These are phyloP conservation scores for Inga oerstediana DNA, from an alignment of 306 rosid species.

Conservation along the genomic window DNA sequence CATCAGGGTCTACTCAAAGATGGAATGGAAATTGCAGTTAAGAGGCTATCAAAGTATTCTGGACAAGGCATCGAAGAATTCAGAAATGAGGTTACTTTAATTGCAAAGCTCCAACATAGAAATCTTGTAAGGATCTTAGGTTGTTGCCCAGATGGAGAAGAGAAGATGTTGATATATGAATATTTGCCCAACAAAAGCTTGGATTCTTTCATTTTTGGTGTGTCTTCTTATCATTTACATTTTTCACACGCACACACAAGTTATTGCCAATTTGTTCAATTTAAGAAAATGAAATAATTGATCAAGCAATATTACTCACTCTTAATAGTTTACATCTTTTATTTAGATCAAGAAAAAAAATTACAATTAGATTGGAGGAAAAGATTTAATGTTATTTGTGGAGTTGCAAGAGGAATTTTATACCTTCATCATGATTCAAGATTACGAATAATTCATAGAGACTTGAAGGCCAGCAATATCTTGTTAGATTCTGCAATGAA, in stretches of 20 bases:
- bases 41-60: neutral
- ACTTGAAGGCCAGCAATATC: neutral
- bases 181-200: slow-evolving; percentile 68
- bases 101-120: neutral
- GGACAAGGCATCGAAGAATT: neutral
- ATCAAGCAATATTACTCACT: neutral
- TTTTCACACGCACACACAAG: neutral
- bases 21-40: slow-evolving; percentile 8
- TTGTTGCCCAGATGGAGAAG: slow-evolving; percentile 24
- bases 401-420: neutral
- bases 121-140: slow-evolving; percentile 26
- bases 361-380: neutral
- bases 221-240: slow-evolving; percentile 1
- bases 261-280: no score
- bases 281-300: neutral
- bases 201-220: slow-evolving; percentile 57
- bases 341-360: slow-evolving; percentile 4
- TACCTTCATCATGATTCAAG: neutral
- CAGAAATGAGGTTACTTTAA: neutral
- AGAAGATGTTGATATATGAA: slow-evolving; percentile 68
- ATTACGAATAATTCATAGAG: neutral
- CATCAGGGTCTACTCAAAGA: slow-evolving; percentile 37
- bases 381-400: neutral
- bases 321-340: neutral
- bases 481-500: neutral